phyloP scores from a whole-genome alignment of 208 protist genomes.

The Acanthamoeba culbertsoni region DNA sequence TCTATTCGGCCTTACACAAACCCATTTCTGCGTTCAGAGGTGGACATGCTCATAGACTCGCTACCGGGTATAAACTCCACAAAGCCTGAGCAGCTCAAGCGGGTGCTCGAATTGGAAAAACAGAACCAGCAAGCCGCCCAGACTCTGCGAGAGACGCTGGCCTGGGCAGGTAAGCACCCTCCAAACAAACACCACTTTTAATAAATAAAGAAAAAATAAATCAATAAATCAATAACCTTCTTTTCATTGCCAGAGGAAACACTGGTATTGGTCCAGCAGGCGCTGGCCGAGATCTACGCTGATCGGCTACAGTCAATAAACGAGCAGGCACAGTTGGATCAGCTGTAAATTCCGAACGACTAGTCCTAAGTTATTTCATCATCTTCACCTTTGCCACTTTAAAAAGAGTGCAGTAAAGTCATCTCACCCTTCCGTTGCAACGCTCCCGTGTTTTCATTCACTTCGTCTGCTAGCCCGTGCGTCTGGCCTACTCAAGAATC shows the following conservation, averaged over 20 bases:
- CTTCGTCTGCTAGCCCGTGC: not conserved
- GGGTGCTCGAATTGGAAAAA: not conserved
- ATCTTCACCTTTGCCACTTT: too few relatives aligned
- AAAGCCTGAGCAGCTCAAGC: slow-evolving; percentile 27
- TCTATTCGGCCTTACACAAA: not conserved
- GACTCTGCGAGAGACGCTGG: not conserved
- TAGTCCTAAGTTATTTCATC: too few relatives aligned
- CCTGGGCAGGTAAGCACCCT: not conserved
- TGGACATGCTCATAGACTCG: slow-evolving; percentile 45
- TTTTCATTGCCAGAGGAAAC: not conserved
- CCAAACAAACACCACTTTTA: not conserved
- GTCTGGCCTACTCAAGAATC: not conserved
- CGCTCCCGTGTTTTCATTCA: too few relatives aligned
- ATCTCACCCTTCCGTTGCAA: too few relatives aligned
- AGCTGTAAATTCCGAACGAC: too few relatives aligned
- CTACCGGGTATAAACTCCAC: slow-evolving; percentile 40
- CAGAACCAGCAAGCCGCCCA: not conserved
- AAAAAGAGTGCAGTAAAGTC: too few relatives aligned
- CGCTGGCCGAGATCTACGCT: not conserved
- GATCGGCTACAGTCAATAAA: not conserved
- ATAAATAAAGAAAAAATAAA: too few relatives aligned
- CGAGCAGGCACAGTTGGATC: not conserved
- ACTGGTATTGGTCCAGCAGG: not conserved
- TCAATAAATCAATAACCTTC: not conserved
- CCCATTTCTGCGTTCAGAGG: not conserved